Conservation (phyloP, 225 moss, liverwort and hornwort species). For the Asterella californica region DNA sequence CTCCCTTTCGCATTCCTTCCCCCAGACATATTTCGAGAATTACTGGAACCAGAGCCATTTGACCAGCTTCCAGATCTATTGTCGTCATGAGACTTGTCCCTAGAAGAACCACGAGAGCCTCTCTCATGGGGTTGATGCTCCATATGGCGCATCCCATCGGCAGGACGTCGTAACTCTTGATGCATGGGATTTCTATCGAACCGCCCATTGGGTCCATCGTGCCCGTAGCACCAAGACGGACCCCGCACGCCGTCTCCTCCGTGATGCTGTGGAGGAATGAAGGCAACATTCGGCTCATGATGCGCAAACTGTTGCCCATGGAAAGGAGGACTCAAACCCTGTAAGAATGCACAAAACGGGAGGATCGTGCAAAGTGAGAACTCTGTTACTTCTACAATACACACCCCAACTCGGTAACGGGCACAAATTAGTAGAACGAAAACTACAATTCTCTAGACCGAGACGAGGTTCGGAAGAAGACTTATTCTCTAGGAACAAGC, state of each 20-base stretch:
- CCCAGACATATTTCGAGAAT: slow-evolving; percentile 28
- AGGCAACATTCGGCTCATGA: slow-evolving; percentile 29
- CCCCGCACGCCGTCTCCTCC: slow-evolving; percentile 28
- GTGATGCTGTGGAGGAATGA: slow-evolving; percentile 24
- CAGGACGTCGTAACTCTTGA: slow-evolving; percentile 20
- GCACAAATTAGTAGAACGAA: neutral
- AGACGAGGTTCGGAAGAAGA: neutral
- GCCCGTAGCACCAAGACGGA: slow-evolving; percentile 24
- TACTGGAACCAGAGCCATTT: slow-evolving; percentile 16
- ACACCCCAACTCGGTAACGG: neutral
- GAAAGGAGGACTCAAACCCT: slow-evolving; percentile 24
- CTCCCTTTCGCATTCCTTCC: slow-evolving; percentile 27
- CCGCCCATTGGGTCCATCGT: slow-evolving; percentile 21
- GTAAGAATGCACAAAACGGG: neutral
- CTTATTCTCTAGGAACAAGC: neutral
- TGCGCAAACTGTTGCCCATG: slow-evolving; percentile 29
- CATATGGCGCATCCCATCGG: slow-evolving; percentile 24
- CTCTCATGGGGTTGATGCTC: slow-evolving; percentile 23
- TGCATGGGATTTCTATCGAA: slow-evolving; percentile 18
- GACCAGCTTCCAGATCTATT: slow-evolving; percentile 30
- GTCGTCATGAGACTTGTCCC: slow-evolving; percentile 17
- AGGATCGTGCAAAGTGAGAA: neutral
- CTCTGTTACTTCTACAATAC: neutral
- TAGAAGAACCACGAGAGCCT: slow-evolving; percentile 13
- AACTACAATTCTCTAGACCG: no score